Evolutionary conservation across 768 basidiomycete species (phyloP).

Genomic region (Xerocomellus chrysenteron): DNA sequence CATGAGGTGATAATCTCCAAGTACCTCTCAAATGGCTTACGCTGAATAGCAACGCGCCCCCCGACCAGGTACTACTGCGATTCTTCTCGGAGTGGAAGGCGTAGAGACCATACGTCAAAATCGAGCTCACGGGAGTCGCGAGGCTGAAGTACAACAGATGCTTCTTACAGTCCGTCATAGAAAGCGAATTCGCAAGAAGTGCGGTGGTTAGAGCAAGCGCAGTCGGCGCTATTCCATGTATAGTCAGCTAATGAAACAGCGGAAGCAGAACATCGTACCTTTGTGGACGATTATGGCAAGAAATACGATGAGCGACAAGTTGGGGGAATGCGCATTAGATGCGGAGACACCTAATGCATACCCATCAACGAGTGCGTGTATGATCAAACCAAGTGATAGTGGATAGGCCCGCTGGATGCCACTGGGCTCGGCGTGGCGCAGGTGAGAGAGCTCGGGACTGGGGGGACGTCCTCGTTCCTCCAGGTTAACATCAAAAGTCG

Average conservation of each 20-base stretch:
- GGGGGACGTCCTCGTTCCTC: constrained; percentile 51
- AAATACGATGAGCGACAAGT: constrained; percentile 82
- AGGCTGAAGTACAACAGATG: constrained; percentile 77
- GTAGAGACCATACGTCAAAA: constrained; percentile 72
- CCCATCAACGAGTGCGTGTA: constrained; percentile 91
- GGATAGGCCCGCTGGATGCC: constrained; percentile 53
- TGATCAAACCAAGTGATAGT: constrained; percentile 80
- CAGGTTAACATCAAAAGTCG: constrained; percentile 59
- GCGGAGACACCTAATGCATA: constrained; percentile 85
- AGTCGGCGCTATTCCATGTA: constrained; percentile 68
- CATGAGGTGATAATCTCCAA: constrained; percentile 1
- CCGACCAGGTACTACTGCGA: constrained; percentile 56
- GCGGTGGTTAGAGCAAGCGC: constrained; percentile 86
- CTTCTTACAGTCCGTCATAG: constrained; percentile 65
- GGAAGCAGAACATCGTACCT: constrained; percentile 41
- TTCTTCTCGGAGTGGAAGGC: constrained; percentile 42
- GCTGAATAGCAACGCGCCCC: constrained; percentile 78
- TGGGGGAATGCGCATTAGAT: constrained; percentile 40
- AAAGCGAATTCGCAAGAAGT: constrained; percentile 73
- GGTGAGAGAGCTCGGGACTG: constrained; percentile 14
- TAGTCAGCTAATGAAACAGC: constrained; percentile 7
- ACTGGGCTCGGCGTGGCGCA: constrained; percentile 9
- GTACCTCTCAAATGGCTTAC: constrained; percentile 43
- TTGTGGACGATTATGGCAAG: constrained; percentile 91
- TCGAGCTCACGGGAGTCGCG: constrained; percentile 80